These are phyloP conservation scores for Grosmannia clavigera DNA, from an alignment of 2,329 filamentous ascomycete genomes.

Conservation along the genomic window DNA sequence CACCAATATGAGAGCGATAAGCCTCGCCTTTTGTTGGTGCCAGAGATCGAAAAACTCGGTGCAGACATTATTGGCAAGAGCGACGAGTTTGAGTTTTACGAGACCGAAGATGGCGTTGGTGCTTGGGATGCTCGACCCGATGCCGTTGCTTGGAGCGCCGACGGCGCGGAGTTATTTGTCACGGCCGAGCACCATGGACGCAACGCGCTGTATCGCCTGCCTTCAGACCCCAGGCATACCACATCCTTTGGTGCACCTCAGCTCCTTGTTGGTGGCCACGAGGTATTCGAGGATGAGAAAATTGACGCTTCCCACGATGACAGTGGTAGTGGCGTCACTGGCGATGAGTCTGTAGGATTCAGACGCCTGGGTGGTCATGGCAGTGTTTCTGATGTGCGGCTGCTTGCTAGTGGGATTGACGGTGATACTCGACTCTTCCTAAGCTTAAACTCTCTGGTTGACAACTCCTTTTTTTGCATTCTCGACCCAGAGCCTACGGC, in stretches of 20 bases:
- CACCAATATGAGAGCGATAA: slow-evolving; percentile 74
- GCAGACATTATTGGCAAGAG: background rate
- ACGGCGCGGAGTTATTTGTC: slow-evolving; percentile 55
- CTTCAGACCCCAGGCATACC: slow-evolving; percentile 34
- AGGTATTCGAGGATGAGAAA: slow-evolving; percentile 9
- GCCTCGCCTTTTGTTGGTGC: slow-evolving; percentile 52
- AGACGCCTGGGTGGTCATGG: slow-evolving; percentile 25
- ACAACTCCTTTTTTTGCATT: slow-evolving; percentile 58
- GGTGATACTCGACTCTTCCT: slow-evolving; percentile 41
- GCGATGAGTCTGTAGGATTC: background rate
- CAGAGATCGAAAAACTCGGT: slow-evolving; percentile 44
- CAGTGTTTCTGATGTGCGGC: slow-evolving; percentile 39
- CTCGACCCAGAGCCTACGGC: slow-evolving; percentile 28
- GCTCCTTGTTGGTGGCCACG: slow-evolving; percentile 27
- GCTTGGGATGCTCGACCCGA: slow-evolving; percentile 49
- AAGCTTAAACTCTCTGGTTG: slow-evolving; percentile 54
- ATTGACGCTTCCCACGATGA: background rate
- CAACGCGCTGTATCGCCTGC: slow-evolving; percentile 48
- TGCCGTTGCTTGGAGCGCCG: slow-evolving; percentile 40
- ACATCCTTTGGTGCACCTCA: slow-evolving; percentile 26
- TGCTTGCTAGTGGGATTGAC: slow-evolving; percentile 28
- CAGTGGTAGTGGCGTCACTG: background rate
- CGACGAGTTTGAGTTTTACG: slow-evolving; percentile 50
- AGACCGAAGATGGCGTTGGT: slow-evolving; percentile 49
- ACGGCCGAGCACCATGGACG: slow-evolving; percentile 59